Percentiles rank a stretch among this genome's conserved stretches.
phyloP scores from a whole-genome alignment of 2,329 filamentous ascomycete genomes.

The Fusarium sp. region DNA sequence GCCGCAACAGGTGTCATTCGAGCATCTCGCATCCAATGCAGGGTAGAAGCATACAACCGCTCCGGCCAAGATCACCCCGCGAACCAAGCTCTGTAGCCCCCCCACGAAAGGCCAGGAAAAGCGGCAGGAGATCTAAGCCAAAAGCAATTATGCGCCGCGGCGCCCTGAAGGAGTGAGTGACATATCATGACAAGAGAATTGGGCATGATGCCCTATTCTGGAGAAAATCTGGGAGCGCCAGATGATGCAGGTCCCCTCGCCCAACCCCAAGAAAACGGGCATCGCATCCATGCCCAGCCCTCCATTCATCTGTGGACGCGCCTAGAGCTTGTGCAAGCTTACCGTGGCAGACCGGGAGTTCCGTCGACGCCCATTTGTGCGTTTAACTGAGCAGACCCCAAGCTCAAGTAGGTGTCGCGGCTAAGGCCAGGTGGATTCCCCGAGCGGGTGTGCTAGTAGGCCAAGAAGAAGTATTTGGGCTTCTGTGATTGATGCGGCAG shows the following conservation, averaged over 20 bases:
- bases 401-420: conserved; percentile 24
- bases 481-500: conserved; percentile 49
- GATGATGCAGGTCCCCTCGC: conserved; percentile 35
- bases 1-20: not conserved
- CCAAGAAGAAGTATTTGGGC: conserved; percentile 9
- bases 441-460: not conserved
- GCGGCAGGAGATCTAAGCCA: conserved; percentile 28
- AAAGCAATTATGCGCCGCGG: conserved; percentile 33
- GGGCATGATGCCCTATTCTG: conserved; percentile 17
- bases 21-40: conserved; percentile 11
- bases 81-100: conserved; percentile 19
- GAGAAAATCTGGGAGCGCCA: not conserved
- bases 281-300: not conserved
- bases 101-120: conserved; percentile 13
- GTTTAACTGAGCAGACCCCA: conserved; percentile 32
- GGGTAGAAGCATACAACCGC: conserved; percentile 17
- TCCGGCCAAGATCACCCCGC: conserved; percentile 36
- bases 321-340: conserved; percentile 9
- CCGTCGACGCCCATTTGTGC: conserved; percentile 48
- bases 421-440: conserved; percentile 22
- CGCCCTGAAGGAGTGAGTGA: conserved; percentile 12
- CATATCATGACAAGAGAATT: conserved; percentile 17
- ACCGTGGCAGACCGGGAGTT: conserved; percentile 7
- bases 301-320: not conserved
- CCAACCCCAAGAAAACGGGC: not conserved